Conservation (phyloP, 768 basidiomycete species). For the Gloeostereum incarnatum region DNA sequence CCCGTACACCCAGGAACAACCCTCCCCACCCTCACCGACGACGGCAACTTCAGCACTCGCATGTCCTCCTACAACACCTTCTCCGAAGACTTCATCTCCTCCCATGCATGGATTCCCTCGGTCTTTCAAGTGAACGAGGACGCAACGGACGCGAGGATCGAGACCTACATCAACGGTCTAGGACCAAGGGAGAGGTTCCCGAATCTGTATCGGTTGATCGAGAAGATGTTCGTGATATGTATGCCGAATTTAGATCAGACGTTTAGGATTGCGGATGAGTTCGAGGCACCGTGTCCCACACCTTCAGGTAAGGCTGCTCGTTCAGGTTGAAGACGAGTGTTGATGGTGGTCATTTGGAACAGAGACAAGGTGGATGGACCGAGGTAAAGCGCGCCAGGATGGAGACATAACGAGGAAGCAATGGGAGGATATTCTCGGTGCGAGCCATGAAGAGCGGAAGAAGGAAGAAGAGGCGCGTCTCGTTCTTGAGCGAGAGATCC, state of each 20-base stretch:
- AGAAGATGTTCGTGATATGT: background rate
- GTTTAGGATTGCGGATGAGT: background rate
- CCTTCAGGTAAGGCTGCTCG: background rate
- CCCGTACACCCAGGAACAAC: too few relatives aligned
- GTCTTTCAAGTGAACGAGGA: slow-evolving; percentile 1
- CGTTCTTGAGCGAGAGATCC: background rate
- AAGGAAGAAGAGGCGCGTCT: background rate
- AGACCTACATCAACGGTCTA: slow-evolving; percentile 3
- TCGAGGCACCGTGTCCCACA: background rate
- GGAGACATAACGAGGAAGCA: background rate
- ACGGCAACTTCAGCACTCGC: too few relatives aligned
- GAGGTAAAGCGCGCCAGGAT: background rate
- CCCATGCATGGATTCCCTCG: background rate
- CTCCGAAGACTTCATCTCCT: too few relatives aligned
- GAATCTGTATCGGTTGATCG: background rate
- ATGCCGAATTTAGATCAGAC: background rate
- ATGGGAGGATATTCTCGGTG: background rate
- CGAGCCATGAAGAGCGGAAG: background rate
- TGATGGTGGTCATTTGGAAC: background rate
- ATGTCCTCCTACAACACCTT: too few relatives aligned
- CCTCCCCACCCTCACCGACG: too few relatives aligned
- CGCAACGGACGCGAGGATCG: slow-evolving; percentile 1
- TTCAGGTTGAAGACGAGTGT: background rate
- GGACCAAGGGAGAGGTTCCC: background rate
- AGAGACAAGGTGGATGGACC: background rate